Conservation (phyloP, 768 basidiomycete genomes). For the Panus rudis region DNA sequence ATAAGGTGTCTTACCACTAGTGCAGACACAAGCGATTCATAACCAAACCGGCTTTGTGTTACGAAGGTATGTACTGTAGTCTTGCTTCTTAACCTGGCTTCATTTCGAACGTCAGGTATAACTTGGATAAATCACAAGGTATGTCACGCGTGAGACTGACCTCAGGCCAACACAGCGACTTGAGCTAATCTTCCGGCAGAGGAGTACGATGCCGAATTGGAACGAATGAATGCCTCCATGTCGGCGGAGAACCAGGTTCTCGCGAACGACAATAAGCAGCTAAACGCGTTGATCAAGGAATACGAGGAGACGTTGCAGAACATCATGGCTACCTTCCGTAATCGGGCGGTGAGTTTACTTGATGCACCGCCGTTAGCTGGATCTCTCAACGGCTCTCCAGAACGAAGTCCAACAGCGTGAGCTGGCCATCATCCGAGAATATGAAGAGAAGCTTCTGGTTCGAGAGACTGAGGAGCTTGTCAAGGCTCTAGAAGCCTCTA, state of each 20-base stretch:
- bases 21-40: constrained; percentile 79
- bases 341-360: constrained; percentile 67
- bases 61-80: constrained; percentile 46
- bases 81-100: not conserved
- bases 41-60: constrained; percentile 90
- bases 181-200: constrained; percentile 40
- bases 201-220: constrained; percentile 83
- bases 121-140: constrained; percentile 86
- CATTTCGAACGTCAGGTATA: constrained; percentile 40
- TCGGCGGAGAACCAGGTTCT: constrained; percentile 76
- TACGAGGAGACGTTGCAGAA: constrained; percentile 95
- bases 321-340: constrained; percentile 89
- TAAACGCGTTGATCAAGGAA: constrained; percentile 85
- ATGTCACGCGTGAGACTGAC: constrained; percentile 7
- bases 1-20: too few species aligned
- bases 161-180: constrained; percentile 2
- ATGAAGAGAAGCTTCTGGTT: constrained; percentile 76
- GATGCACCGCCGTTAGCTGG: not conserved
- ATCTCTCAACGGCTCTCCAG: constrained; percentile 33
- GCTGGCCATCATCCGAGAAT: constrained; percentile 82
- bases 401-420: constrained; percentile 92
- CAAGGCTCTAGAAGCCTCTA: constrained; percentile 52
- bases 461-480: constrained; percentile 63
- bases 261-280: constrained; percentile 93
- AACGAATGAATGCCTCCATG: constrained; percentile 79